Evolutionary conservation across 768 basidiomycete genomes (phyloP), one percentile per base, ranked within the genome.

Genomic region (Suillus cothurnatus): DNA sequence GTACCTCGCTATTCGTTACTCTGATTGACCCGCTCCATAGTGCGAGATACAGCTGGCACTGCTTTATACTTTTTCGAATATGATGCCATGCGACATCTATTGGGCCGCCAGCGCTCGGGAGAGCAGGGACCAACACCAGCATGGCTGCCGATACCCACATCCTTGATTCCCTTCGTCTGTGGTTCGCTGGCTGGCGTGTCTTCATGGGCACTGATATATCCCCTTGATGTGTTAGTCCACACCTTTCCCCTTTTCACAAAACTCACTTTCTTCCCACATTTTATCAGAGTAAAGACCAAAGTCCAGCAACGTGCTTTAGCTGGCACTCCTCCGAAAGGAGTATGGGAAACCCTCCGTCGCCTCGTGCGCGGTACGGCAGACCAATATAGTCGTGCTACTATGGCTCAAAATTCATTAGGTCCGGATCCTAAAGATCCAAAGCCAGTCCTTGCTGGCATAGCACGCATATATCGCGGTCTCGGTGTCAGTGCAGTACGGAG

Each of bases 1-100:
- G n/a, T 63, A 36, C 50, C 17, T 63, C 6, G 41, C 61, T 28
- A 19, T 21, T 36, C 28, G 14, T 55, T 31, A 50, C 19, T 7
- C 17, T 41, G 28, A 31, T 19, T 14, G 19, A 59, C 64, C 58
- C 62, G 38, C 21, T 62, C 12, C 60, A 67, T 41, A 94, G 92
- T 94, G 61, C 90, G 95, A 64, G 95, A 98, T 76, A 96, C 94
- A 32, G 76, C 86, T 55, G 95, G 95, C 57, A 97, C 96, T 15
- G 91, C 90, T 6, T 81, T 97, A 23, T 98, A 98, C 75, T 98
- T 98, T 76, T 84, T 94, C 41, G 94, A 96, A 74, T 97, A 98
- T 74, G 95, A 98, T 73, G 90, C 91, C 21, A 87, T 97, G 85
- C 88, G 95, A 53, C 90, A 94, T 81, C 71, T 95, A 19, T 81